Evolutionary conservation across 768 basidiomycete species (phyloP), one percentile per base, ranked within the genome.

Genomic region (Pulveroboletus sp.): DNA sequence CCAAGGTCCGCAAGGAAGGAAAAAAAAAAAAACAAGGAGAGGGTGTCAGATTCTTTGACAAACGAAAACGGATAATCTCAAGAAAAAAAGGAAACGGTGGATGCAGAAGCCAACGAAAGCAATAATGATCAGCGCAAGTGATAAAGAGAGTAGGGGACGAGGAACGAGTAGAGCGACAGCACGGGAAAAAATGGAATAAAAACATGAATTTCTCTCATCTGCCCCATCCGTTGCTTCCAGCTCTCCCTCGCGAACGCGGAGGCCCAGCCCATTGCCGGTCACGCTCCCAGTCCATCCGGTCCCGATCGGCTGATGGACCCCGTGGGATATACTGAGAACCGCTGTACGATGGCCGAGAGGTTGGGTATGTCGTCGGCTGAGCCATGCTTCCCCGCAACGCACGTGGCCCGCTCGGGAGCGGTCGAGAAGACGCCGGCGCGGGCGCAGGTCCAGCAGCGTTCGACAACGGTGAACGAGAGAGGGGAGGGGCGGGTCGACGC

Each of bases 301-400:
- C 79, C 3, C 79, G 70, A 56, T 80, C 79, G 2, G 76, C 77
- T 10, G 74, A 76, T 3, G 78, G 79, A 5, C 77, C 78, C 1
- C 79, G 71, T 29, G 79, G 78, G 5, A 73, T 68, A 38, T 71
- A 68, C 34, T 68, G 70, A 39, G 70, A 61, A 24, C 65, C 58
- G 13, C 49, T 32, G 11, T 59, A 61, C 20, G 65, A 50, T 44
- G 63, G 60, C 36, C 56, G 58, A 41, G 35, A 23, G 9, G 59
- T 45, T 23, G 47, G 31, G 35, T 56, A 62, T 2, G 61, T 36
- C 4, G 58, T 55, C 11, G 62, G 36, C 45, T 61, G 64, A 36
- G 44, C 55, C 53, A 57, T 57, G 20, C 54, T 60, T 8, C 59
- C 68, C 17, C 71, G 62, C 32, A 76, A 57, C 34, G 74, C 72